A percentile compares a stretch with the other conserved stretches of the same genome.
Conservation (phyloP, 2,329 filamentous ascomycete genomes). For the Albifimbria verrucaria region DNA sequence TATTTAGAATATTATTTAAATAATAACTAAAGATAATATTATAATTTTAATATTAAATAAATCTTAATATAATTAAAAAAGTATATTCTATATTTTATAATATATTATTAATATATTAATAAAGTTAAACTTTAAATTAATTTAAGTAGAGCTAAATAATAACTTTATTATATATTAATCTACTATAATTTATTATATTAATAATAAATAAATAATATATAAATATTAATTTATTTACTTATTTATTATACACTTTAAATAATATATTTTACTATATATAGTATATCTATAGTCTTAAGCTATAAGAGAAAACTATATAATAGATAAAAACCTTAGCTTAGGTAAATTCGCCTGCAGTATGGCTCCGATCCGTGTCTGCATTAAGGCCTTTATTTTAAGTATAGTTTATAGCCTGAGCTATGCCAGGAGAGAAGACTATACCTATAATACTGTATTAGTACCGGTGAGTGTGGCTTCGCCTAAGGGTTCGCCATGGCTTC, state of each 20-base stretch:
- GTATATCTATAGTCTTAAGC: not conserved
- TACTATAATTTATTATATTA: not conserved
- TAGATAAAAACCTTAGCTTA: not conserved
- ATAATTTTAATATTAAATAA: constrained; percentile 2
- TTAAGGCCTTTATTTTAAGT: no score
- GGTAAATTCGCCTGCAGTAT: no score
- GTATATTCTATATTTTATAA: not conserved
- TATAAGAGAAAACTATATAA: not conserved
- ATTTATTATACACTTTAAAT: no score
- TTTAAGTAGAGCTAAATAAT: not conserved
- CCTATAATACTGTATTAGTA: no score
- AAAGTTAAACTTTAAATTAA: not conserved
- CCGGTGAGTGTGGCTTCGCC: no score
- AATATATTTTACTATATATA: no score
- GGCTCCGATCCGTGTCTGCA: no score
- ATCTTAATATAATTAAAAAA: not conserved
- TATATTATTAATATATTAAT: not conserved
- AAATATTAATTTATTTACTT: not conserved
- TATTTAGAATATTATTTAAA: not conserved
- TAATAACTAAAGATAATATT: not conserved
- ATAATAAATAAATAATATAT: constrained; percentile 2
- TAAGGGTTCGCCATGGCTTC: no score
- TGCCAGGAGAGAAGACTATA: no score
- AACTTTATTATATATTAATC: not conserved
- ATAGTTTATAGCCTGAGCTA: no score